Percentiles rank a stretch among this genome's conserved stretches.
These are phyloP conservation scores for Prunus yedoensis DNA, from an alignment of 331 rosid genomes.

Conservation along the genomic window DNA sequence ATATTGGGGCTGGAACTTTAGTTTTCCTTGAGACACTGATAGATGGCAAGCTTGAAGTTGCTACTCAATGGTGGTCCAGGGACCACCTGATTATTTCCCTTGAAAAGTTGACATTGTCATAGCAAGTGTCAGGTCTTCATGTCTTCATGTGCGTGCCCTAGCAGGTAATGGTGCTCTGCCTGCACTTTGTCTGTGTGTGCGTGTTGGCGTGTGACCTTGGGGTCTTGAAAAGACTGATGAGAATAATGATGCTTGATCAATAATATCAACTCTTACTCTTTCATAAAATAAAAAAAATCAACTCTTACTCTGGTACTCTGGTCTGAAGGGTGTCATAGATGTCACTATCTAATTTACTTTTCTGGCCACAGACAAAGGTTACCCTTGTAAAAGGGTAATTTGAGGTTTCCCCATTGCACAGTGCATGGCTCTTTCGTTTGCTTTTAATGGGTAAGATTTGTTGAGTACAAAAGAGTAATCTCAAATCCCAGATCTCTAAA, in stretches of 20 bases:
- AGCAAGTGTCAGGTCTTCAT: too few relatives aligned
- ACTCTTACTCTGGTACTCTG: not conserved
- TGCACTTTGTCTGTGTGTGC: not conserved
- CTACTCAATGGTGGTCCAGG: not conserved
- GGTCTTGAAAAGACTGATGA: not conserved
- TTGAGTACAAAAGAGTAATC: too few relatives aligned
- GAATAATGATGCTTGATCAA: not conserved
- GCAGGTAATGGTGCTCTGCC: not conserved
- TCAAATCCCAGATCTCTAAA: too few relatives aligned
- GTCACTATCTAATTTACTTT: slow-evolving; percentile 3
- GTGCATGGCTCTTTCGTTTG: too few relatives aligned
- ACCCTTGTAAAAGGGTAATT: not conserved
- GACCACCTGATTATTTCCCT: not conserved
- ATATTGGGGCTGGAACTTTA: not conserved
- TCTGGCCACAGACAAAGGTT: not conserved
- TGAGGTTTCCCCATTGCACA: not conserved
- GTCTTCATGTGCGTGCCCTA: not conserved
- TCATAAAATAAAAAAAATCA: too few relatives aligned
- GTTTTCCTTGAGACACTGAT: not conserved
- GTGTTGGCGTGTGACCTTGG: not conserved
- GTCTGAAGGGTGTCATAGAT: not conserved
- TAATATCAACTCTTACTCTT: not conserved
- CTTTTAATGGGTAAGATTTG: too few relatives aligned
- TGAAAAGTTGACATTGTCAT: not conserved
- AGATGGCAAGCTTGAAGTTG: not conserved